Conservation (phyloP, 345 rosid species). For the Erodium maritimum region DNA sequence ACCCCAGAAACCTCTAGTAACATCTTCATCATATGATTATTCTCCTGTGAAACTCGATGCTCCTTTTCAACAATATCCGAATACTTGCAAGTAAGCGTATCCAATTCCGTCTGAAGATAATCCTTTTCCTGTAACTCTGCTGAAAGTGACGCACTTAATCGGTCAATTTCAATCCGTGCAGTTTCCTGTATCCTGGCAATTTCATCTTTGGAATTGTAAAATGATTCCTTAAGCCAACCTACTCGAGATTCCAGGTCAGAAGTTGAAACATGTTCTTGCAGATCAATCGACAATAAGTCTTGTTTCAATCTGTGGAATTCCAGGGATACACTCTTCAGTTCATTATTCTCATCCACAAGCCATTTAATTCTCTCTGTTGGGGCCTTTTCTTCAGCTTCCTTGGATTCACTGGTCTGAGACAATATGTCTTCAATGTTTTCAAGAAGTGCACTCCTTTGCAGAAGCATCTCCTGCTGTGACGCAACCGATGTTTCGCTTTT, state of each 20-base stretch:
- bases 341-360: conserved; percentile 43
- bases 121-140: conserved; percentile 57
- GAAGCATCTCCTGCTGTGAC: too few relatives aligned
- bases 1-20: conserved; percentile 53
- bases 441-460: too few relatives aligned
- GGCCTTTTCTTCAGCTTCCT: too few relatives aligned
- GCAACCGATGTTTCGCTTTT: too few relatives aligned
- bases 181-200: conserved; percentile 30
- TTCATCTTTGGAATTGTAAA: conserved; percentile 34
- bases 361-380: too few relatives aligned
- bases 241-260: too few relatives aligned
- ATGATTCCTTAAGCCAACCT: too few relatives aligned
- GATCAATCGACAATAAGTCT: too few relatives aligned
- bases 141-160: conserved; percentile 42
- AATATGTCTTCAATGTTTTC: too few relatives aligned
- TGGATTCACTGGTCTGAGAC: too few relatives aligned
- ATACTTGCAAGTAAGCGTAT: conserved; percentile 24
- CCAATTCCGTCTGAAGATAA: conserved; percentile 34
- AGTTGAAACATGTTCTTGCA: too few relatives aligned
- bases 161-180: conserved; percentile 37
- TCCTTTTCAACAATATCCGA: conserved; percentile 32
- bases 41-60: conserved; percentile 35
- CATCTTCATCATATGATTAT: conserved; percentile 38
- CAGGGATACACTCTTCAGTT: conserved; percentile 28
- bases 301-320: conserved; percentile 21